A percentile compares a stretch with the other conserved stretches of the same genome.
Evolutionary conservation across 2,329 filamentous ascomycete species (phyloP).

Genomic region (Verticillium zaregamsianum): DNA sequence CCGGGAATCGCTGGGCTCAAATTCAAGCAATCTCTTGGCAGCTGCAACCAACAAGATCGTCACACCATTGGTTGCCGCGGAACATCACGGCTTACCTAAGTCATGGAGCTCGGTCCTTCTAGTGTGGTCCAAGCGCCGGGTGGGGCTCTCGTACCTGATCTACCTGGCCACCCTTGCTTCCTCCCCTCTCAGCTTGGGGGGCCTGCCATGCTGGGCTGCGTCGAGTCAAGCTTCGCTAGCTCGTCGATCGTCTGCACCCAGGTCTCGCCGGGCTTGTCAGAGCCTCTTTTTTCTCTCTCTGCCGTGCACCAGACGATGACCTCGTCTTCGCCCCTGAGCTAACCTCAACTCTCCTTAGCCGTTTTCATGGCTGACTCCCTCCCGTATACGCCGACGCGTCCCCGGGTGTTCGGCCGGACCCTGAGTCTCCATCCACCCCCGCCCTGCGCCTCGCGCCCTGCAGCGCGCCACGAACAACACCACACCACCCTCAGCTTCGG

Average conservation of each 20-base stretch:
- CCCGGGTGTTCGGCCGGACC: background rate
- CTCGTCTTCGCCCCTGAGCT: background rate
- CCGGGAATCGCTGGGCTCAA: background rate
- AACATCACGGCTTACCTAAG: background rate
- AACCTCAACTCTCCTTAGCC: background rate
- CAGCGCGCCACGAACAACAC: background rate
- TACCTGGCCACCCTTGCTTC: background rate
- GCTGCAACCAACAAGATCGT: background rate
- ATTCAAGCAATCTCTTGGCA: background rate
- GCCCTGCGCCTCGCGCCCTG: background rate
- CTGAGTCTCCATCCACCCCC: background rate
- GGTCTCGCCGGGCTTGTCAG: background rate
- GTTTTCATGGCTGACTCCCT: background rate
- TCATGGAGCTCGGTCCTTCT: background rate
- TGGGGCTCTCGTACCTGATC: background rate
- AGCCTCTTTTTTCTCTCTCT: background rate
- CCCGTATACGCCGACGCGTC: background rate
- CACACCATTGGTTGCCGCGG: background rate
- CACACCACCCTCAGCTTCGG: conserved; percentile 2
- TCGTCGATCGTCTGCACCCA: background rate
- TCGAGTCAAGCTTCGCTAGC: background rate
- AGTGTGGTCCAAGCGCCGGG: background rate
- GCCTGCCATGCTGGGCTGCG: background rate
- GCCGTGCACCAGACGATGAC: background rate
- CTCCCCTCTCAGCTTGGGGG: background rate